Conservation (phyloP, 768 basidiomycete genomes). For the Fibroporia radiculosa region DNA sequence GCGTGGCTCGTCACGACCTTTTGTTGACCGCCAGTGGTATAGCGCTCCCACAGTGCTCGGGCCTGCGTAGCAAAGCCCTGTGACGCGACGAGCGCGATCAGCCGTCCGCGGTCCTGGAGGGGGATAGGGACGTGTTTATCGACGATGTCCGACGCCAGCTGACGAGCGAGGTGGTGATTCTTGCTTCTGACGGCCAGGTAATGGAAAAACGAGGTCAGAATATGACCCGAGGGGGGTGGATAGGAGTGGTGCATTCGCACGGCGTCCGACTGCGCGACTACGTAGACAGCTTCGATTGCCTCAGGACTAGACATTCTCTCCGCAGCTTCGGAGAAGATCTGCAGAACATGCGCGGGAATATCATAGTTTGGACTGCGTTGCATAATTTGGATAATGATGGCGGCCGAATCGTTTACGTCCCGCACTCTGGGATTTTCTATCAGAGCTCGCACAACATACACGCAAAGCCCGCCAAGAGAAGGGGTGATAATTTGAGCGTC, state of each 20-base stretch:
- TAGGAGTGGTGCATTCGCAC: conserved; percentile 23
- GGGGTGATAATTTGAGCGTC: conserved; percentile 8
- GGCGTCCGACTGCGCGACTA: conserved; percentile 25
- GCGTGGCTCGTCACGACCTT: conserved; percentile 37
- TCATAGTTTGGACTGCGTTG: not conserved
- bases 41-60: conserved; percentile 51
- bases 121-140: conserved; percentile 34
- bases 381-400: not conserved
- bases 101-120: conserved; percentile 34
- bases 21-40: conserved; percentile 30
- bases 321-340: conserved; percentile 20
- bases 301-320: conserved; percentile 11
- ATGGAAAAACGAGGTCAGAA: conserved; percentile 47
- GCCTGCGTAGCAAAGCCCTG: conserved; percentile 42
- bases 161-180: conserved; percentile 39
- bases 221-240: conserved; percentile 39
- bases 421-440: not conserved
- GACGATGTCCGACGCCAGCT: conserved; percentile 42
- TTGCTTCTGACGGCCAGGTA: conserved; percentile 31
- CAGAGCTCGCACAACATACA: conserved; percentile 29
- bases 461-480: conserved; percentile 27
- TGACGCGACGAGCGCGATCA: conserved; percentile 40
- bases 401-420: conserved; percentile 21
- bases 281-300: conserved; percentile 40
- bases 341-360: conserved; percentile 37